Conservation (phyloP, 768 basidiomycete genomes). For the Dioszegia aurantiaca region DNA sequence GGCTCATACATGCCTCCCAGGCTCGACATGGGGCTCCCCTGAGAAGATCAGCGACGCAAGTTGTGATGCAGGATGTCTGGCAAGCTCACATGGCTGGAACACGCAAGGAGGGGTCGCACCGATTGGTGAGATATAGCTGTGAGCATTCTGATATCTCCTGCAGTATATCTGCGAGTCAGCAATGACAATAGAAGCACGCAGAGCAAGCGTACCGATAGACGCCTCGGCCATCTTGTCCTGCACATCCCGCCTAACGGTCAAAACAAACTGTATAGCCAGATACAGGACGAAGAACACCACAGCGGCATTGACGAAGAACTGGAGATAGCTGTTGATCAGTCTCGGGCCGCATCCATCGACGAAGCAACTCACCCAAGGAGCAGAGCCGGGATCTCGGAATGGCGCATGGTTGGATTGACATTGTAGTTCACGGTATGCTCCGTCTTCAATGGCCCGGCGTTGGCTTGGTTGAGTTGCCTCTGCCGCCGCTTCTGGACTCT, state of each 20-base stretch:
- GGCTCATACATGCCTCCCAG: slow-evolving; percentile 94
- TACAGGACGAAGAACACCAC: slow-evolving; percentile 80
- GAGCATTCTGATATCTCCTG: slow-evolving; percentile 89
- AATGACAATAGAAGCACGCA: slow-evolving; percentile 5
- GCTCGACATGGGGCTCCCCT: slow-evolving; percentile 70
- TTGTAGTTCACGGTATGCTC: slow-evolving; percentile 47
- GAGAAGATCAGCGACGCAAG: background rate
- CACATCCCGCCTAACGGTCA: slow-evolving; percentile 87
- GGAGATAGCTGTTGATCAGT: slow-evolving; percentile 66
- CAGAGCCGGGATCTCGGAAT: slow-evolving; percentile 63
- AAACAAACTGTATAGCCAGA: slow-evolving; percentile 76
- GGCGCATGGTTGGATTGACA: slow-evolving; percentile 41
- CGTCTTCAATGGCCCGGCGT: background rate
- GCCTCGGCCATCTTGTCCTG: slow-evolving; percentile 80
- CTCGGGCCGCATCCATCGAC: background rate
- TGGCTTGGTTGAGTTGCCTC: slow-evolving; percentile 19
- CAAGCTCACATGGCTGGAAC: slow-evolving; percentile 72
- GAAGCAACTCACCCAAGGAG: slow-evolving; percentile 69
- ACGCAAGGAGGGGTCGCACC: slow-evolving; percentile 66
- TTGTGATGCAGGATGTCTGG: background rate
- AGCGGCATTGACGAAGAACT: slow-evolving; percentile 89
- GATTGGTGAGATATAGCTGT: slow-evolving; percentile 73
- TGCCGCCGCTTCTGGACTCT: slow-evolving; percentile 33
- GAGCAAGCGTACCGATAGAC: slow-evolving; percentile 67
- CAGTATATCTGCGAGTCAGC: slow-evolving; percentile 63